Evolutionary conservation across 768 basidiomycete species (phyloP).

Genomic region (Auricularia sp.): DNA sequence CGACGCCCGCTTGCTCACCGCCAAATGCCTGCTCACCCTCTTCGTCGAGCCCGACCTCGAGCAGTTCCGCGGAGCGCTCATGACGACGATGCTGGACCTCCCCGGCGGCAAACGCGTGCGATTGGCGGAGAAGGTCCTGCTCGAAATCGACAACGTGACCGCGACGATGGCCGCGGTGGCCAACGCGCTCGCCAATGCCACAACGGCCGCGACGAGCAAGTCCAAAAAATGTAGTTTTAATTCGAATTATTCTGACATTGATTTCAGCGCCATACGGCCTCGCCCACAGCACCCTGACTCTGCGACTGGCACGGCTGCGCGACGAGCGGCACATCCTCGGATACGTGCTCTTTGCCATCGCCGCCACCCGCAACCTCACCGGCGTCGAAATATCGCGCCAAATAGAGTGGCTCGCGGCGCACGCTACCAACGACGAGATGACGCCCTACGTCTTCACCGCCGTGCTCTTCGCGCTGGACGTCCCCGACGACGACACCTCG

Average conservation of each 20-base stretch:
- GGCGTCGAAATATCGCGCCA: constrained; percentile 50
- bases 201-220: constrained; percentile 15
- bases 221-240: too few relatives aligned
- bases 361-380: constrained; percentile 51
- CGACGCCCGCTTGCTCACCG: constrained; percentile 54
- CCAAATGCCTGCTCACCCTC: constrained; percentile 60
- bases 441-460: constrained; percentile 59
- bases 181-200: constrained; percentile 51
- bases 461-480: constrained; percentile 55
- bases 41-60: constrained; percentile 51
- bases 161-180: constrained; percentile 44
- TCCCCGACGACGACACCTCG: constrained; percentile 33
- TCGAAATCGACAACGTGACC: constrained; percentile 53
- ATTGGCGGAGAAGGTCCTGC: constrained; percentile 46
- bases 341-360: constrained; percentile 48
- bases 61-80: constrained; percentile 45
- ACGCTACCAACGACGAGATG: constrained; percentile 53
- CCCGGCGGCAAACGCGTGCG: constrained; percentile 30
- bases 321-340: constrained; percentile 65
- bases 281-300: constrained; percentile 56
- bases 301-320: constrained; percentile 62
- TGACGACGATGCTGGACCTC: constrained; percentile 26
- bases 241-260: too few relatives aligned
- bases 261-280: constrained; percentile 28
- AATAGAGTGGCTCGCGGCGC: constrained; percentile 60